These are phyloP conservation scores for Xylaria longipes DNA, from an alignment of 495 filamentous ascomycete genomes.

Conservation along the genomic window DNA sequence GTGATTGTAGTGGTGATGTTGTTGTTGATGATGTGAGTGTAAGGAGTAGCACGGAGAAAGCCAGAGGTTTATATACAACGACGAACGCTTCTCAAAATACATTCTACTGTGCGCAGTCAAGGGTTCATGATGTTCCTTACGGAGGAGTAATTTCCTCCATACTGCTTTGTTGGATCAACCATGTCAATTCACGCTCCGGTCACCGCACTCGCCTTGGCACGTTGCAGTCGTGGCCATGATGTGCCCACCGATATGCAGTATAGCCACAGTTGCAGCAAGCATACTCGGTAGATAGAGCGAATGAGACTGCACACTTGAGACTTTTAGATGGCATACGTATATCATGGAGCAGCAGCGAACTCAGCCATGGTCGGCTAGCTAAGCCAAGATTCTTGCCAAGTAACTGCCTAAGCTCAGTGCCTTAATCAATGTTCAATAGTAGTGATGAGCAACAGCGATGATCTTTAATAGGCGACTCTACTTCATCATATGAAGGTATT, in stretches of 20 bases:
- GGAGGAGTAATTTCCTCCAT: not conserved
- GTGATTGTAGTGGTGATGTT: not conserved
- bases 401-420: not conserved
- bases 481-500: not conserved
- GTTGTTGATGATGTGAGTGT: not conserved
- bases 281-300: not conserved
- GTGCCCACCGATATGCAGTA: not conserved
- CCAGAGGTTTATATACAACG: not conserved
- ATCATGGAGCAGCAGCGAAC: not conserved
- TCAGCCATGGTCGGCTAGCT: conserved; percentile 15
- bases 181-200: not conserved
- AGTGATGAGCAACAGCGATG: not conserved
- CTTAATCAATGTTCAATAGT: not conserved
- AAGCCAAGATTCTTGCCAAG: conserved; percentile 14
- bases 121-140: not conserved
- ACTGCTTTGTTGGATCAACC: not conserved
- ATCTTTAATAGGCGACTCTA: not conserved
- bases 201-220: conserved; percentile 9
- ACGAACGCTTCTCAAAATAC: not conserved
- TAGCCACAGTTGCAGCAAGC: not conserved
- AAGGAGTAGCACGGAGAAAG: not conserved
- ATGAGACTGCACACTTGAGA: not conserved
- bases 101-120: not conserved
- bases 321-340: not conserved
- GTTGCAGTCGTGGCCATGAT: not conserved